Percentiles rank a stretch among this genome's conserved stretches.
Conservation (phyloP, 768 basidiomycete species). For the Flagelloscypha sp. region DNA sequence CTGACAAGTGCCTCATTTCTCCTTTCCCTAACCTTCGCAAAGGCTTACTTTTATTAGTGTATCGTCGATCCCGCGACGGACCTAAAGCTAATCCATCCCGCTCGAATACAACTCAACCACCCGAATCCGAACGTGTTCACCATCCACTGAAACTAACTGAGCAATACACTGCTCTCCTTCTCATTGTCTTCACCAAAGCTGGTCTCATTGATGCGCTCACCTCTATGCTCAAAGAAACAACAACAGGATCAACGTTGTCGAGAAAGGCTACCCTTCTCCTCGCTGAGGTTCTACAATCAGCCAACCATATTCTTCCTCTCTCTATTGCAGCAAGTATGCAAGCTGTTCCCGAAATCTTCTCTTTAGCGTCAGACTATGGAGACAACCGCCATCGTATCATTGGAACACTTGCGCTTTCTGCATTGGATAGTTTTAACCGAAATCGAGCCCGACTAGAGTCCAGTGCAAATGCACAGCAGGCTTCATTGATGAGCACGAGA, state of each 20-base stretch:
- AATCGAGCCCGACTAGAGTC: conserved; percentile 70
- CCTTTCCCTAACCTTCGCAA: conserved; percentile 1
- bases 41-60: conserved; percentile 37
- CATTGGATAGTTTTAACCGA: conserved; percentile 91
- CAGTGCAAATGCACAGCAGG: conserved; percentile 10
- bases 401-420: conserved; percentile 76
- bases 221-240: conserved; percentile 75
- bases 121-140: conserved; percentile 35
- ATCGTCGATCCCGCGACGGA: conserved; percentile 44
- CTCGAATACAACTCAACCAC: conserved; percentile 22
- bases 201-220: conserved; percentile 87
- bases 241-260: conserved; percentile 62
- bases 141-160: conserved; percentile 77
- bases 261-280: conserved; percentile 87
- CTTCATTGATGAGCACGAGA: conserved; percentile 1
- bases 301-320: conserved; percentile 80
- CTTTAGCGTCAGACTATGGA: conserved; percentile 74
- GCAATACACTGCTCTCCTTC: conserved; percentile 82
- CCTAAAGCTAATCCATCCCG: conserved; percentile 22
- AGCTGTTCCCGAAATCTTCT: conserved; percentile 79
- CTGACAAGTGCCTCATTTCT: conserved; percentile 61
- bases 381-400: conserved; percentile 71
- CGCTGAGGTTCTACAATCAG: conserved; percentile 84
- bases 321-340: conserved; percentile 79
- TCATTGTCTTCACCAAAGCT: conserved; percentile 77